Conservation (phyloP, 192 early-diverging fungal species). For the Mortierella claussenii region DNA sequence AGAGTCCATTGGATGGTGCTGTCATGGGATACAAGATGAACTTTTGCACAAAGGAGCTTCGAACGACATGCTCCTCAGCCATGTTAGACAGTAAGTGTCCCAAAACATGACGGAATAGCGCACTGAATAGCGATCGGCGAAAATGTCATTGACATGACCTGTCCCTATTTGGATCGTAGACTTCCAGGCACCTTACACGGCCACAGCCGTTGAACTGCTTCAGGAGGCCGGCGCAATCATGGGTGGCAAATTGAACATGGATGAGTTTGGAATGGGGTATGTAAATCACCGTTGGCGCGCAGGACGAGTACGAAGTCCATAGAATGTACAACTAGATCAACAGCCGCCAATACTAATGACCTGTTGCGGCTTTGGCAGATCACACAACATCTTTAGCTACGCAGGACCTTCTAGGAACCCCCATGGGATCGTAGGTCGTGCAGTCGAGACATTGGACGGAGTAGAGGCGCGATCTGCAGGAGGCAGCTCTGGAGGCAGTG, state of each 20-base stretch:
- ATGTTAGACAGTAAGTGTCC: slow-evolving; percentile 67
- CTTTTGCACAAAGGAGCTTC: slow-evolving; percentile 68
- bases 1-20: slow-evolving; percentile 70
- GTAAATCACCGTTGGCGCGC: background rate
- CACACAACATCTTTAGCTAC: slow-evolving; percentile 29
- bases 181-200: slow-evolving; percentile 75
- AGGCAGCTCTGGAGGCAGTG: slow-evolving; percentile 93
- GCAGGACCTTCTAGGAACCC: slow-evolving; percentile 48
- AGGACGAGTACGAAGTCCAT: background rate
- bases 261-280: slow-evolving; percentile 98
- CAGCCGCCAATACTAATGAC: background rate
- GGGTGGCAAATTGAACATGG: slow-evolving; percentile 92
- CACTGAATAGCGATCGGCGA: too few species aligned
- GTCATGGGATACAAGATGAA: slow-evolving; percentile 86
- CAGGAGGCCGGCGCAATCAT: slow-evolving; percentile 69
- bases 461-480: slow-evolving; percentile 69
- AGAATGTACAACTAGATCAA: background rate
- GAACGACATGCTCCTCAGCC: slow-evolving; percentile 81
- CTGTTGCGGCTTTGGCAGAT: slow-evolving; percentile 20
- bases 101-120: too few species aligned
- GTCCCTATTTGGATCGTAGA: slow-evolving; percentile 51
- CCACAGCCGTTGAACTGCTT: slow-evolving; percentile 76
- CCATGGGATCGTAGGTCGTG: slow-evolving; percentile 3
- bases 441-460: slow-evolving; percentile 3
- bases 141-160: background rate